These are phyloP conservation scores for Trichoderma asperelloides DNA, from an alignment of 495 filamentous ascomycete genomes.

Conservation along the genomic window DNA sequence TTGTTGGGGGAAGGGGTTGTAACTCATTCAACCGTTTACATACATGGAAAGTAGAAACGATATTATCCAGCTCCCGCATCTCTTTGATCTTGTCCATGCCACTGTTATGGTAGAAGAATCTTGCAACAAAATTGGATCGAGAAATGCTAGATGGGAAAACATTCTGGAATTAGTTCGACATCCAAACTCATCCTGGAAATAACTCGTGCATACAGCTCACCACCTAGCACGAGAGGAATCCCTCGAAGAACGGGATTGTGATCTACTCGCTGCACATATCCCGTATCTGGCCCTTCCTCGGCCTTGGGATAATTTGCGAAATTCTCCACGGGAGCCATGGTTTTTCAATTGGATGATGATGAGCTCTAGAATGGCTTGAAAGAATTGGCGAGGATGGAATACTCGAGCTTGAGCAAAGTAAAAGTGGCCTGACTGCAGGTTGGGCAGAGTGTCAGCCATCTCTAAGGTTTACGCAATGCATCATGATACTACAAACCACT, in stretches of 20 bases:
- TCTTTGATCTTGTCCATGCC: conserved; percentile 56
- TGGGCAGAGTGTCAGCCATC: too few species aligned
- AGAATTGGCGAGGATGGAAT: not conserved
- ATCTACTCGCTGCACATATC: conserved; percentile 18
- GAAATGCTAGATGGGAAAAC: conserved; percentile 17
- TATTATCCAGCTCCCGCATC: conserved; percentile 47
- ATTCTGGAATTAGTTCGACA: not conserved
- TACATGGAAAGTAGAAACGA: conserved; percentile 52
- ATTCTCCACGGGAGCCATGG: conserved; percentile 12
- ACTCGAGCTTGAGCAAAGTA: too few species aligned
- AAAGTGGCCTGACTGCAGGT: too few species aligned
- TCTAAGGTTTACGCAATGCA: too few species aligned
- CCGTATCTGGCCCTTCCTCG: conserved; percentile 22
- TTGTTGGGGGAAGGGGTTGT: too few species aligned
- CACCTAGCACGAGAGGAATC: conserved; percentile 19
- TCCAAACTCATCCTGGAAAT: not conserved
- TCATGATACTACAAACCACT: too few species aligned
- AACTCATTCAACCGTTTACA: not conserved
- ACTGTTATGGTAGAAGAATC: conserved; percentile 57
- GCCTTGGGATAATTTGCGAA: conserved; percentile 28
- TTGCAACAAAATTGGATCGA: conserved; percentile 19
- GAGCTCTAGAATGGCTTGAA: not conserved
- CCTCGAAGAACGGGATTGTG: conserved; percentile 25
- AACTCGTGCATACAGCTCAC: conserved; percentile 16
- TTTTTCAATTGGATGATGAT: not conserved